These are phyloP conservation scores for Venturia asperata DNA, from an alignment of 2,329 filamentous ascomycete species.

Conservation along the genomic window DNA sequence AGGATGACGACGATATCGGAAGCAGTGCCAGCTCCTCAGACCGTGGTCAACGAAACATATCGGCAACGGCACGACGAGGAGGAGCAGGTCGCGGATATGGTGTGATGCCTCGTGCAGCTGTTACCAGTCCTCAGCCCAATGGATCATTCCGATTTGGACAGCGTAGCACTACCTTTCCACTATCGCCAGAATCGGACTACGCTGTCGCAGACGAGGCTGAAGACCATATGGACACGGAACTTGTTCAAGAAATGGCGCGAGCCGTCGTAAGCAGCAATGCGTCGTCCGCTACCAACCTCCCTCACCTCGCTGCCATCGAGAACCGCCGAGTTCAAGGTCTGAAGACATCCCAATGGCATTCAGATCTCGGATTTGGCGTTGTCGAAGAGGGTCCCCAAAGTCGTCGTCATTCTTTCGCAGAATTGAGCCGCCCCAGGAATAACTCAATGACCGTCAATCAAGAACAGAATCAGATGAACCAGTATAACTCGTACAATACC, in stretches of 20 bases:
- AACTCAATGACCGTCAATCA: slow-evolving; percentile 10
- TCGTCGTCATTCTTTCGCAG: slow-evolving; percentile 68
- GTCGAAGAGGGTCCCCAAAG: slow-evolving; percentile 61
- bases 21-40: slow-evolving; percentile 48
- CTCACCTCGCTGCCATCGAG: slow-evolving; percentile 3
- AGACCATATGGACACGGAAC: slow-evolving; percentile 12
- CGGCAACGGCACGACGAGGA: slow-evolving; percentile 16
- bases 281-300: slow-evolving; percentile 14
- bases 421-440: slow-evolving; percentile 21
- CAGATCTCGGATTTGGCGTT: slow-evolving; percentile 58
- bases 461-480: slow-evolving; percentile 11
- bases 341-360: slow-evolving; percentile 65
- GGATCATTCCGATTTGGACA: slow-evolving; percentile 8
- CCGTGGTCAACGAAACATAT: slow-evolving; percentile 37
- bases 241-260: slow-evolving; percentile 23
- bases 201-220: slow-evolving; percentile 19
- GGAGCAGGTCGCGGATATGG: neutral
- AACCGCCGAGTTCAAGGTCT: slow-evolving; percentile 11
- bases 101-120: slow-evolving; percentile 10
- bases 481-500: slow-evolving; percentile 10
- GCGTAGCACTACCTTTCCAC: slow-evolving; percentile 16
- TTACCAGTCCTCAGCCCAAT: slow-evolving; percentile 13
- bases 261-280: slow-evolving; percentile 19
- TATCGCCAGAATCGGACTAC: slow-evolving; percentile 18
- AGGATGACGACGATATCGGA: slow-evolving; percentile 62